Conservation (phyloP, 345 rosid species). For the Corymbia maculata region DNA sequence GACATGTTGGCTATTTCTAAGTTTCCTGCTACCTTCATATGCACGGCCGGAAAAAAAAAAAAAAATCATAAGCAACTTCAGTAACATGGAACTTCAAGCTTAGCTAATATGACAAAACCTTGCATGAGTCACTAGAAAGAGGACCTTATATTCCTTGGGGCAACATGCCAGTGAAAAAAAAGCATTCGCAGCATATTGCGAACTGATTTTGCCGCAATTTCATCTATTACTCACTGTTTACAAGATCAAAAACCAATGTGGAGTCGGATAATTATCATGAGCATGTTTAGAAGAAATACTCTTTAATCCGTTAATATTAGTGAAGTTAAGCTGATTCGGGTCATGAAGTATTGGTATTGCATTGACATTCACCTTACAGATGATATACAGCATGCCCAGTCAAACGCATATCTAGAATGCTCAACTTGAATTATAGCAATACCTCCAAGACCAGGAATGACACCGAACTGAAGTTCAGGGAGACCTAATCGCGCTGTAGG, state of each 20-base stretch:
- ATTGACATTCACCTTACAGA: background rate
- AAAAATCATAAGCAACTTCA: background rate
- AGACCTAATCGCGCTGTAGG: conserved; percentile 73
- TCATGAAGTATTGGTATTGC: background rate
- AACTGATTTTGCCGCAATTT: background rate
- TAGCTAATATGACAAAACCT: background rate
- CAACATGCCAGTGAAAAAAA: background rate
- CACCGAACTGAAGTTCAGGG: conserved; percentile 89
- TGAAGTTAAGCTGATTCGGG: background rate
- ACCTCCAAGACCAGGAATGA: conserved; percentile 99
- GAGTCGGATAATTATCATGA: background rate
- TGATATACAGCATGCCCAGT: background rate
- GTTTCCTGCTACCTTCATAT: background rate
- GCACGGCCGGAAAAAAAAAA: background rate
- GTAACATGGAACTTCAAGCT: background rate
- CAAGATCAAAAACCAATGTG: background rate
- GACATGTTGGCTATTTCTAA: background rate
- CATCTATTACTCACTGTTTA: background rate
- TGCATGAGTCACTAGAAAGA: background rate
- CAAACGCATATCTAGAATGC: background rate
- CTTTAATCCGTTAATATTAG: background rate
- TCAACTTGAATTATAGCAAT: background rate
- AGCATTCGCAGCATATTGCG: background rate
- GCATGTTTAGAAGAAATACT: background rate
- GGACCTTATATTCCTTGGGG: background rate